Evolutionary conservation across 2,329 filamentous ascomycete species (phyloP).

Genomic region (Claviceps pusilla): DNA sequence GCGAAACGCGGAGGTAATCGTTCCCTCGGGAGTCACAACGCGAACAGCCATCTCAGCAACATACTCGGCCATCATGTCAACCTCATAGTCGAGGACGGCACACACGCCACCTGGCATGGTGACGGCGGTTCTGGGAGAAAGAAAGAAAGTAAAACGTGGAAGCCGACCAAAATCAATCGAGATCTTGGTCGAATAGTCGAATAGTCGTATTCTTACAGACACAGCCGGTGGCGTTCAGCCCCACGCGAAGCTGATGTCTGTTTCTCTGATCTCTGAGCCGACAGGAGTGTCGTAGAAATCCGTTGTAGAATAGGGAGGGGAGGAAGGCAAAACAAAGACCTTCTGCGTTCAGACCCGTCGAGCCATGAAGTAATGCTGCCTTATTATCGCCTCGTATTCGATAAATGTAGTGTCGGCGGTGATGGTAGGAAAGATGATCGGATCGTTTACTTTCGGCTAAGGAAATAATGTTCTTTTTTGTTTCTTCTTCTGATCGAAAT

Average conservation of each 20-base stretch:
- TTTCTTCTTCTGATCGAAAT: background rate
- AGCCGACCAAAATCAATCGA: conserved; percentile 25
- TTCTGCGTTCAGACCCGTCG: conserved; percentile 12
- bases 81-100: conserved; percentile 89
- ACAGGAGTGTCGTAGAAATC: background rate
- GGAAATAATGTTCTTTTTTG: background rate
- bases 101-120: conserved; percentile 71
- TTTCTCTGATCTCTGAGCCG: background rate
- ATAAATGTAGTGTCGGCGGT: conserved; percentile 7
- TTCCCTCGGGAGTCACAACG: conserved; percentile 36
- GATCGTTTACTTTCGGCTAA: background rate
- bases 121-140: conserved; percentile 13
- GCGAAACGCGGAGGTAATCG: conserved; percentile 58
- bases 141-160: conserved; percentile 2
- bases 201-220: conserved; percentile 4
- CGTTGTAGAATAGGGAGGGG: background rate
- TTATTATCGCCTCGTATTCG: conserved; percentile 8
- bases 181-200: conserved; percentile 23
- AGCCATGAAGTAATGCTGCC: conserved; percentile 19
- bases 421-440: background rate
- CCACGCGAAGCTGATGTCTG: background rate
- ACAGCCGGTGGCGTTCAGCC: background rate
- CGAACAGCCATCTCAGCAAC: conserved; percentile 72
- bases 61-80: conserved; percentile 91
- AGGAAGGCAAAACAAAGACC: conserved; percentile 2